Base-by-base conservation (phyloP, 2,329 filamentous ascomycete genomes). In the Escovopsis sp. region DNA sequence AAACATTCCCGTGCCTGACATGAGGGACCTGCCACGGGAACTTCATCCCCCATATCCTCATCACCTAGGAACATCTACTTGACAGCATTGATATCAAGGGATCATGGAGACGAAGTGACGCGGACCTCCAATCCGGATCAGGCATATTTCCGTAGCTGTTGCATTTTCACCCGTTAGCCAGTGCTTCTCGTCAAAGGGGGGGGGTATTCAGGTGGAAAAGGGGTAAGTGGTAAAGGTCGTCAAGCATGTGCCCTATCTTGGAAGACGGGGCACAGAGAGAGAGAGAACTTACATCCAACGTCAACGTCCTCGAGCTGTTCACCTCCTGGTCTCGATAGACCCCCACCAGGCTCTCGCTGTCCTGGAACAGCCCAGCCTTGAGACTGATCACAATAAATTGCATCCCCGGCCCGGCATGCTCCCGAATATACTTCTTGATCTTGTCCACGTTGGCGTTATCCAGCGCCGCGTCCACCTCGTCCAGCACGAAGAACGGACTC, bases 321-420 rank as follows among this genome's bases (percentile, higher is more conserved):
- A 85, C 83, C 38, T 79, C 76, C 62, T 98, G 90, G 53, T 98
- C 92, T 45, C 90, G 71, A 64, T 94, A 96, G 10, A 98, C 86
- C 35, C 90, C 90, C 4, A 98, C 86, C 48, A 98, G 58, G 41
- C 86, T 92, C 66, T 98, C 87, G 52, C 85, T 94, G 56, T 92
- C 83, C 60, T 98, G 87, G 63, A 96, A 98, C 38, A 98, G 66
- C 2, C 86, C 87, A 0, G 86, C 82, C 70, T 98, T 98, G 54
- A 98, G 69, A 61, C 78, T 86, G 57, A 98, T 98, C 45, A 98
- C 90, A 41, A 98, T 92, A 48, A 98, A 98, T 57, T 98, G 90
- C 86, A 96, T 96, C 12, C 92, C 92, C 2, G 90, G 90, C 1
- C 85, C 84, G 1, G 87, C 83, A 58, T 98, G 87, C 51, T 93